A percentile compares a stretch with the other conserved stretches of the same genome.
phyloP scores from a whole-genome alignment of 306 rosid species.

The Dryas octopetala region DNA sequence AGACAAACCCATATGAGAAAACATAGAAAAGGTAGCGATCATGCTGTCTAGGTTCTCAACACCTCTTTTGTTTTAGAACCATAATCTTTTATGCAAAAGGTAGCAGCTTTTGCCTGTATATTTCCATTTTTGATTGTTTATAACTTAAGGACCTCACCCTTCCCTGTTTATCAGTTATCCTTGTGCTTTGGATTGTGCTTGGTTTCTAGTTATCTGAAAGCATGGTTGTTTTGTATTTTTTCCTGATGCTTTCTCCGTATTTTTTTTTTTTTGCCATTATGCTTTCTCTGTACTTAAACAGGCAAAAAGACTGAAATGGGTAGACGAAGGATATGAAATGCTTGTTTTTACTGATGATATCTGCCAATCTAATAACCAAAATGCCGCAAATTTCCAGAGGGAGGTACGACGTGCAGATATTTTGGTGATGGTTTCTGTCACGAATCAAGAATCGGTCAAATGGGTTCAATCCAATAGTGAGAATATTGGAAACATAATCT shows the following conservation, averaged over 20 bases:
- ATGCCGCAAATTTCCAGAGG: slow-evolving; percentile 19
- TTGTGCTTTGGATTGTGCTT: background rate
- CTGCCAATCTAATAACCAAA: slow-evolving; percentile 30
- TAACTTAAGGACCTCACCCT: background rate
- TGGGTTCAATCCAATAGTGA: slow-evolving; percentile 45
- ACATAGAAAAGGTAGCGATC: background rate
- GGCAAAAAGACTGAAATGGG: slow-evolving; percentile 85
- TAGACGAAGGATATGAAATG: slow-evolving; percentile 73
- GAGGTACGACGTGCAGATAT: slow-evolving; percentile 49
- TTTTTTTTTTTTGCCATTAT: background rate
- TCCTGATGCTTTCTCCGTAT: slow-evolving; percentile 5
- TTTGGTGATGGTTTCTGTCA: slow-evolving; percentile 65
- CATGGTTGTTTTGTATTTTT: background rate
- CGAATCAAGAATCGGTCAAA: slow-evolving; percentile 42
- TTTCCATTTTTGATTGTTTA: background rate
- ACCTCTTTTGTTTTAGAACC: background rate
- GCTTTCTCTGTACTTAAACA: slow-evolving; percentile 24
- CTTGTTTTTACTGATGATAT: slow-evolving; percentile 56
- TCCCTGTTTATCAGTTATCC: background rate
- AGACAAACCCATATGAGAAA: background rate
- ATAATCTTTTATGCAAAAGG: no score
- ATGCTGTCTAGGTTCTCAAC: background rate
- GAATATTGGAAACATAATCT: slow-evolving; percentile 46
- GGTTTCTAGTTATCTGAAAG: background rate
- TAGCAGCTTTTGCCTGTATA: background rate